Percentiles rank a stretch among this genome's conserved stretches.
Conservation (phyloP, 768 basidiomycete genomes). For the Rhodotorula paludigena region DNA sequence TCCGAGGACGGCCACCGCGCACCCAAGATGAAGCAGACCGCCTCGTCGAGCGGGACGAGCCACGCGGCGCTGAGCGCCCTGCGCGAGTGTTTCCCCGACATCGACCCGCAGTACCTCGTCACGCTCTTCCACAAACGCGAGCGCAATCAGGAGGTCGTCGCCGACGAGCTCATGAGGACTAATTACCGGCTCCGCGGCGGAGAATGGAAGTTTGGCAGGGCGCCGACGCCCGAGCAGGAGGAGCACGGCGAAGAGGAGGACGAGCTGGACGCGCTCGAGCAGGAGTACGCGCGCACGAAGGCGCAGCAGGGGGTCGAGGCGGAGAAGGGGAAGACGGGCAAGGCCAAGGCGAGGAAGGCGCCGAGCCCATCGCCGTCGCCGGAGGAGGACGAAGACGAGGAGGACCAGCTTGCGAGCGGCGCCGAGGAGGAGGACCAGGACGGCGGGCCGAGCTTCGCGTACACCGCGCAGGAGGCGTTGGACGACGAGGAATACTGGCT, state of each 20-base stretch:
- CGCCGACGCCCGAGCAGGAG: neutral
- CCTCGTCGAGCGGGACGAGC: neutral
- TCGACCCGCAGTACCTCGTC: neutral
- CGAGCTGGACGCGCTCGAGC: neutral
- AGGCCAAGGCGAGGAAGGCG: neutral
- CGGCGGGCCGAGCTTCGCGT: neutral
- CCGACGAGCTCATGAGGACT: neutral
- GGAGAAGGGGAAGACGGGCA: neutral
- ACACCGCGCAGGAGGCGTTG: neutral
- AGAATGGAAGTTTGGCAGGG: neutral
- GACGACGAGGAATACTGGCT: neutral
- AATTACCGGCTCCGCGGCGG: slow-evolving; percentile 2
- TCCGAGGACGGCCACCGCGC: neutral
- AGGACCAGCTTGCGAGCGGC: slow-evolving; percentile 12
- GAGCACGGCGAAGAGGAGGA: neutral
- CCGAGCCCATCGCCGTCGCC: no score
- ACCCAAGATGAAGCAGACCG: neutral
- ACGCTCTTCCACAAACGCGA: neutral
- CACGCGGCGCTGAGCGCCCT: neutral
- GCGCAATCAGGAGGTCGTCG: neutral
- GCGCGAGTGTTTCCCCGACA: neutral
- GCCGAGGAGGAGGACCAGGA: neutral
- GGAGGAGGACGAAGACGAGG: neutral
- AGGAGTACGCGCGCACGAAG: neutral
- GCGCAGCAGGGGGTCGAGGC: neutral